phyloP scores from a whole-genome alignment of 2,329 filamentous ascomycete genomes.

The Achaetomium macrosporum region DNA sequence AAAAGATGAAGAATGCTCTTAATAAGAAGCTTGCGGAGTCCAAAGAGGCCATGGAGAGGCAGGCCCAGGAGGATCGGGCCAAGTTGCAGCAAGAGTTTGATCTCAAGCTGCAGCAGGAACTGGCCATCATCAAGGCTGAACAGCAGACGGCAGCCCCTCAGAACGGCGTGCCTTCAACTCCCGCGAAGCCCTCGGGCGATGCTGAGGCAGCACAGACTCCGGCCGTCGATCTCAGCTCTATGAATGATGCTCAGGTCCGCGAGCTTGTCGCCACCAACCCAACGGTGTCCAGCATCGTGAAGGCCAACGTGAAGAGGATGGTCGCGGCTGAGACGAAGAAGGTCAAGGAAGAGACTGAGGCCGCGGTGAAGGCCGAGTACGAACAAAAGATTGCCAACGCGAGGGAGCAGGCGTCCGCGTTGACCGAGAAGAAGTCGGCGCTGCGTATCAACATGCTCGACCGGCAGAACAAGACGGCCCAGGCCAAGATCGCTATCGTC shows the following conservation, averaged over 20 bases:
- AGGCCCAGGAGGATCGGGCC: constrained; percentile 47
- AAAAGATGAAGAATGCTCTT: constrained; percentile 62
- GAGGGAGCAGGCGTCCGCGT: constrained; percentile 59
- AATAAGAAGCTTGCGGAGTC: constrained; percentile 67
- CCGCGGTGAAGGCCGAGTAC: constrained; percentile 40
- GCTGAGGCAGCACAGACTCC: constrained; percentile 33
- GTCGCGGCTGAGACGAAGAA: constrained; percentile 60
- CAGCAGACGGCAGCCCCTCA: constrained; percentile 29
- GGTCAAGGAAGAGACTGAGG: constrained; percentile 49
- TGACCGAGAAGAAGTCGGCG: constrained; percentile 69
- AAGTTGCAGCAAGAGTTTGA: constrained; percentile 43
- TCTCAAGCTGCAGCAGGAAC: constrained; percentile 55
- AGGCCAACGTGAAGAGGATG: constrained; percentile 62
- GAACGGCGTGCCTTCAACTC: constrained; percentile 25
- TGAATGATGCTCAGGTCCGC: constrained; percentile 51
- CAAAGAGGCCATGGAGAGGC: constrained; percentile 45
- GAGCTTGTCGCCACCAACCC: constrained; percentile 51
- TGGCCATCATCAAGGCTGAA: constrained; percentile 56
- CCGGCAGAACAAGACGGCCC: constrained; percentile 56
- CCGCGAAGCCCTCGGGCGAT: constrained; percentile 21
- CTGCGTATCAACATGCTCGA: constrained; percentile 75
- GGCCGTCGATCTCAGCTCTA: constrained; percentile 39
- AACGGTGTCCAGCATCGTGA: constrained; percentile 53
- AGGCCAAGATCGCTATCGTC: constrained; percentile 71
- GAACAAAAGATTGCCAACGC: constrained; percentile 50